phyloP scores from a whole-genome alignment of 108 stramenopile genomes.

The Nitzschia sp. region DNA sequence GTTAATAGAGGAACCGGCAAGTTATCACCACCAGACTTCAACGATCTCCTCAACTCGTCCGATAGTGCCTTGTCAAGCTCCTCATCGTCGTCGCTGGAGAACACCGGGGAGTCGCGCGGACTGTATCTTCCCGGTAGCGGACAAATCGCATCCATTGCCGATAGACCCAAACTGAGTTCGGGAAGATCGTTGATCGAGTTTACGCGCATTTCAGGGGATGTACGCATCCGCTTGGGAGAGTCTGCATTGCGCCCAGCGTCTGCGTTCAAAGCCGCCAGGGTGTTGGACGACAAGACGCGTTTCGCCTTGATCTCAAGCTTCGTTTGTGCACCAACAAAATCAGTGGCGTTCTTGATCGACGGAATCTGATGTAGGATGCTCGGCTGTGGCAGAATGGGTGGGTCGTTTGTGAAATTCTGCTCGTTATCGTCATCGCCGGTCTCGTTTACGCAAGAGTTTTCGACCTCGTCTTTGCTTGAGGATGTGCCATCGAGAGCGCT shows the following conservation, averaged over 20 bases:
- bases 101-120: slow-evolving; percentile 5
- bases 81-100: slow-evolving; percentile 25
- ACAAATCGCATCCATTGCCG: slow-evolving; percentile 18
- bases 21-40: slow-evolving; percentile 7
- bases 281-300: slow-evolving; percentile 46
- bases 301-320: slow-evolving; percentile 26
- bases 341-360: background rate
- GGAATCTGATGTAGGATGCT: background rate
- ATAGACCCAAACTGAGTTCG: slow-evolving; percentile 10
- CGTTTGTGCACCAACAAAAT: background rate
- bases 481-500: background rate
- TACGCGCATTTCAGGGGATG: background rate
- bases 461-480: background rate
- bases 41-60: slow-evolving; percentile 21
- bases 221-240: slow-evolving; percentile 24
- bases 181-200: slow-evolving; percentile 5
- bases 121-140: slow-evolving; percentile 4
- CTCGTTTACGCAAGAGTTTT: background rate
- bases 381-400: background rate
- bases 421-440: background rate
- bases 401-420: background rate
- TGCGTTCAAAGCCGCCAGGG: slow-evolving; percentile 27
- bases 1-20: slow-evolving; percentile 46
- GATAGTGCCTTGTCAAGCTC: slow-evolving; percentile 29
- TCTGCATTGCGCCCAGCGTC: slow-evolving; percentile 25